Conservation (phyloP, 768 basidiomycete genomes). For the Phanerochaete carnosa region DNA sequence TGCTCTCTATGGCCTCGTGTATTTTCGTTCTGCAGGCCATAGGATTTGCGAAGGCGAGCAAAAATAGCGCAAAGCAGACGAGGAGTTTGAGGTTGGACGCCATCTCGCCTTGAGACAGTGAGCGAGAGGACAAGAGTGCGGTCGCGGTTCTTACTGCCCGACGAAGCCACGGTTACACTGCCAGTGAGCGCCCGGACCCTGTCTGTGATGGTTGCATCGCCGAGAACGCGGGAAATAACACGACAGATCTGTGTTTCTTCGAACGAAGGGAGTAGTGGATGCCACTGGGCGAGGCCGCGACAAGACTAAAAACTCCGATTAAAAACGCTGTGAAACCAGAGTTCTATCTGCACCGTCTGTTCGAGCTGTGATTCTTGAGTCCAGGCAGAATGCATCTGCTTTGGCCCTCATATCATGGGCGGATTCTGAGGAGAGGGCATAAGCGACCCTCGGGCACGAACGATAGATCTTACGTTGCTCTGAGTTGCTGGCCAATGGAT, state of each 20-base stretch:
- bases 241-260: not conserved
- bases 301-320: not conserved
- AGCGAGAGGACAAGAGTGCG: not conserved
- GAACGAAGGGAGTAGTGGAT: not conserved
- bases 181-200: not conserved
- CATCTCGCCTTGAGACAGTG: slow-evolving; percentile 3
- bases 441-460: too few species aligned
- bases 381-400: too few species aligned
- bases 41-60: slow-evolving; percentile 7
- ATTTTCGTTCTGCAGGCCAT: slow-evolving; percentile 7
- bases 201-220: not conserved
- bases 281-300: not conserved
- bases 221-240: not conserved
- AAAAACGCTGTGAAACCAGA: too few species aligned
- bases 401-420: too few species aligned
- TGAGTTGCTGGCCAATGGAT: too few species aligned
- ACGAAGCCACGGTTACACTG: not conserved
- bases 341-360: too few species aligned
- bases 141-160: not conserved
- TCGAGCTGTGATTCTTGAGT: too few species aligned
- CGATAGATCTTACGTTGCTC: too few species aligned
- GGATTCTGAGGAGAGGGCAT: too few species aligned
- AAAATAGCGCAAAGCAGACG: slow-evolving; percentile 8
- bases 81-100: slow-evolving; percentile 5
- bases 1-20: slow-evolving; percentile 12